A percentile compares a stretch with the other conserved stretches of the same genome.
These are phyloP conservation scores for Erigeron canadensis DNA, from an alignment of 129 eudicot genomes.

Conservation along the genomic window DNA sequence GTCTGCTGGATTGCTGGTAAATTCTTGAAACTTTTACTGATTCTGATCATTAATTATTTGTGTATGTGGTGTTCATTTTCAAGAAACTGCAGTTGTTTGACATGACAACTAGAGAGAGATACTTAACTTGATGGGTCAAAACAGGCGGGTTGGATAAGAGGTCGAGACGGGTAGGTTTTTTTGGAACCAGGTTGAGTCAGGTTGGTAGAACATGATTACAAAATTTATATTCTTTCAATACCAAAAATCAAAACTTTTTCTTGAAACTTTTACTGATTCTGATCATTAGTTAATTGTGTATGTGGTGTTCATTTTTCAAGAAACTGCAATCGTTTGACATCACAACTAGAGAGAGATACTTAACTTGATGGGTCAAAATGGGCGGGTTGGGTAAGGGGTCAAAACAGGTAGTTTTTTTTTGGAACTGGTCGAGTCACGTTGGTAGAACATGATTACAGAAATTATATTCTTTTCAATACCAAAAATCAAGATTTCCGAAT, in stretches of 20 bases:
- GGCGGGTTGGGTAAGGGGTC: neutral
- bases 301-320: neutral
- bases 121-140: too few species aligned
- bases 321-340: too few species aligned
- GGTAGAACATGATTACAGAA: constrained; percentile 11
- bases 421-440: neutral
- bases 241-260: too few species aligned
- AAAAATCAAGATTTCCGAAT: neutral
- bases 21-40: neutral
- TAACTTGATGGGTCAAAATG: too few species aligned
- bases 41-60: neutral
- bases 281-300: neutral
- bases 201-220: constrained; percentile 18
- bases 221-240: neutral
- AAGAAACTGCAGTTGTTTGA: too few species aligned
- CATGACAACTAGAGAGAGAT: too few species aligned
- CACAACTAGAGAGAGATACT: too few species aligned
- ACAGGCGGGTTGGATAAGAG: too few species aligned
- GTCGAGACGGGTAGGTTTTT: neutral
- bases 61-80: neutral
- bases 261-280: neutral
- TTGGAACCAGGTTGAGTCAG: too few species aligned
- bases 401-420: neutral
- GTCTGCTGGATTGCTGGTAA: constrained; percentile 5
- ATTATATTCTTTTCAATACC: too few species aligned